Conservation (phyloP, 2,329 filamentous ascomycete species). For the Eurotiales sp. region DNA sequence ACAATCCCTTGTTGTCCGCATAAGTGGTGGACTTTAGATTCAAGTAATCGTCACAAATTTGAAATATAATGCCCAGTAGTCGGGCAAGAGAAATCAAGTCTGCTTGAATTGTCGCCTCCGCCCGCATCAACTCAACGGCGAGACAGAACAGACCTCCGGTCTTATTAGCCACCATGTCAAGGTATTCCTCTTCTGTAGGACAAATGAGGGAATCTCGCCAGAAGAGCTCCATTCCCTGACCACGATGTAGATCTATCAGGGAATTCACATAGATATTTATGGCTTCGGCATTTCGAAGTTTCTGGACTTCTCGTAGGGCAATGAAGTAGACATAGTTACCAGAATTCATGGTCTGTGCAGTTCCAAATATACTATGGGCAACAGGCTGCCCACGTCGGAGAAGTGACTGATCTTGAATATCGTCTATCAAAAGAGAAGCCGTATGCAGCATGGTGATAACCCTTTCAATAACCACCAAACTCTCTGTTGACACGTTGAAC, state of each 20-base stretch:
- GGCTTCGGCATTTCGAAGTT: constrained; percentile 28
- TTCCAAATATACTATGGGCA: constrained; percentile 43
- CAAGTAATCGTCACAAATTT: constrained; percentile 25
- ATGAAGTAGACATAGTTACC: constrained; percentile 43
- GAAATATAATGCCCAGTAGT: constrained; percentile 22
- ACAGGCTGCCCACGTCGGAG: constrained; percentile 42
- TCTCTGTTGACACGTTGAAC: constrained; percentile 29
- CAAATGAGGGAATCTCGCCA: constrained; percentile 17
- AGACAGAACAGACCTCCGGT: constrained; percentile 23
- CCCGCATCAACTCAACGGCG: constrained; percentile 18
- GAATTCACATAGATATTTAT: constrained; percentile 30
- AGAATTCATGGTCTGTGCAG: constrained; percentile 45
- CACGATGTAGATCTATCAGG: constrained; percentile 35
- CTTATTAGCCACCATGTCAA: constrained; percentile 25
- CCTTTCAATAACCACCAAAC: constrained; percentile 30
- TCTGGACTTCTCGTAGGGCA: constrained; percentile 30
- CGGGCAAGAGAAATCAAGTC: constrained; percentile 17
- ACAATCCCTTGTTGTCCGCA: constrained; percentile 33
- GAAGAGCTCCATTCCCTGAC: constrained; percentile 26
- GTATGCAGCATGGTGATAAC: constrained; percentile 38
- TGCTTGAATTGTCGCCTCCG: constrained; percentile 8
- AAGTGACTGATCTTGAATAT: constrained; percentile 43
- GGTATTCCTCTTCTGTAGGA: constrained; percentile 22
- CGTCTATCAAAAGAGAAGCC: constrained; percentile 42
- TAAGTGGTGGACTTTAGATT: constrained; percentile 24